Conservation (phyloP, 768 basidiomycete species). For the Pulveroboletus sp. region DNA sequence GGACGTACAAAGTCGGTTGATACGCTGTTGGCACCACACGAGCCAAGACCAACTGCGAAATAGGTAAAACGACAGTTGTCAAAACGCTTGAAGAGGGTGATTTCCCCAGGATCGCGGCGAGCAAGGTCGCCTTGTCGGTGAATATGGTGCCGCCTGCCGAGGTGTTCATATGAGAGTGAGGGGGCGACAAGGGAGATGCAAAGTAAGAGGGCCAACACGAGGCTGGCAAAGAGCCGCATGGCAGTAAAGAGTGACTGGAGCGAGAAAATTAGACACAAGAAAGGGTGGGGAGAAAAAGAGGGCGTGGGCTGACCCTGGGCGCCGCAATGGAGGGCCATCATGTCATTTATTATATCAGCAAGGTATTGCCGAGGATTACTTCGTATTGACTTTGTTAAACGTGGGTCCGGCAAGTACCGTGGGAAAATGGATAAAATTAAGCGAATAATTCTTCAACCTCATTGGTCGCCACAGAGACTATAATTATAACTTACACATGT, state of each 20-base stretch:
- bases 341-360: slow-evolving; percentile 8
- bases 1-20: slow-evolving; percentile 35
- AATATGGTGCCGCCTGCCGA: slow-evolving; percentile 20
- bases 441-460: too few relatives aligned
- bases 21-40: slow-evolving; percentile 35
- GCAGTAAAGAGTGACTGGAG: slow-evolving; percentile 23
- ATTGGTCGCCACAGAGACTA: too few relatives aligned
- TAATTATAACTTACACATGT: too few relatives aligned
- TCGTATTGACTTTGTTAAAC: too few relatives aligned
- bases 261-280: slow-evolving; percentile 7
- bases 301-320: not conserved
- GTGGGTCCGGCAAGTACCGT: too few relatives aligned
- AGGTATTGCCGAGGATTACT: not conserved
- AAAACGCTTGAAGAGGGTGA: slow-evolving; percentile 21
- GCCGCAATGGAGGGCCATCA: too few relatives aligned
- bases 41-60: slow-evolving; percentile 43
- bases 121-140: slow-evolving; percentile 21
- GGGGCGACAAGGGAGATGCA: slow-evolving; percentile 15
- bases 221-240: slow-evolving; percentile 24
- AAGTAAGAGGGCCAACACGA: slow-evolving; percentile 21
- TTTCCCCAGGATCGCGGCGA: slow-evolving; percentile 25
- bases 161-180: slow-evolving; percentile 21
- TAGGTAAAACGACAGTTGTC: slow-evolving; percentile 32
- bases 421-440: too few relatives aligned
- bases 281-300: not conserved